A percentile compares a stretch with the other conserved stretches of the same genome.
Evolutionary conservation across 2,329 filamentous ascomycete genomes (phyloP).

Genomic region (Xylogone sp.): DNA sequence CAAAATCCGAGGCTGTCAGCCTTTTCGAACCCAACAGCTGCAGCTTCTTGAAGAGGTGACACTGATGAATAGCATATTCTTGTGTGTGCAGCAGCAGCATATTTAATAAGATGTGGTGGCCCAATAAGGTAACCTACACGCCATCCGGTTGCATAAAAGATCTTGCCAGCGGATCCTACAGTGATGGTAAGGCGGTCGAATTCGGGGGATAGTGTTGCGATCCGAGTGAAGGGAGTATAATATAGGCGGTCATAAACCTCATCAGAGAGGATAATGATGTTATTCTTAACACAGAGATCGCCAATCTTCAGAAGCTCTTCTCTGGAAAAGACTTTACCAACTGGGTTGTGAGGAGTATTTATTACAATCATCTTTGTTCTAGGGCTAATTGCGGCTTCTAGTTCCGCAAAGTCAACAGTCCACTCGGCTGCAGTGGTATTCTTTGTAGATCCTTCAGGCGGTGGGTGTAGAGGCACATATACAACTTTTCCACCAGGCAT

Average conservation of each 20-base stretch:
- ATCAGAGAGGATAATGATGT: conserved; percentile 89
- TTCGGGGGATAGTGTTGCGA: conserved; percentile 87
- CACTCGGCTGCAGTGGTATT: conserved; percentile 86
- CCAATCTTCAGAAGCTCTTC: conserved; percentile 82
- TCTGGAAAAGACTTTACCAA: conserved; percentile 90
- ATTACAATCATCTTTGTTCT: conserved; percentile 96
- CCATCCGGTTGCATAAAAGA: conserved; percentile 98
- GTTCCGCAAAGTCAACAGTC: conserved; percentile 78
- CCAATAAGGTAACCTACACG: conserved; percentile 93
- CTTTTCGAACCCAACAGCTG: conserved; percentile 89
- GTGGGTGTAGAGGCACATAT: conserved; percentile 93
- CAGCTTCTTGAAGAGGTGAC: conserved; percentile 89
- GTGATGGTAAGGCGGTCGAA: conserved; percentile 85
- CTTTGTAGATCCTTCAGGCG: conserved; percentile 70
- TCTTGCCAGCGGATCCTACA: conserved; percentile 94
- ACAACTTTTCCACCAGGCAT: conserved; percentile 95
- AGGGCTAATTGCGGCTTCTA: conserved; percentile 76
- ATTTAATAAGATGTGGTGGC: conserved; percentile 80
- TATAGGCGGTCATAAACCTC: conserved; percentile 94
- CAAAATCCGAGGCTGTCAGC: conserved; percentile 85
- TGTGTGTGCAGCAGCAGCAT: conserved; percentile 89
- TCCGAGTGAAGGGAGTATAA: conserved; percentile 91
- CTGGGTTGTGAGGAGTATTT: conserved; percentile 85
- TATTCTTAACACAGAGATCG: conserved; percentile 84
- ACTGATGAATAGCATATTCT: conserved; percentile 95